Conservation (phyloP, 139 green algal genomes). For the Desmodesmus armatus region DNA sequence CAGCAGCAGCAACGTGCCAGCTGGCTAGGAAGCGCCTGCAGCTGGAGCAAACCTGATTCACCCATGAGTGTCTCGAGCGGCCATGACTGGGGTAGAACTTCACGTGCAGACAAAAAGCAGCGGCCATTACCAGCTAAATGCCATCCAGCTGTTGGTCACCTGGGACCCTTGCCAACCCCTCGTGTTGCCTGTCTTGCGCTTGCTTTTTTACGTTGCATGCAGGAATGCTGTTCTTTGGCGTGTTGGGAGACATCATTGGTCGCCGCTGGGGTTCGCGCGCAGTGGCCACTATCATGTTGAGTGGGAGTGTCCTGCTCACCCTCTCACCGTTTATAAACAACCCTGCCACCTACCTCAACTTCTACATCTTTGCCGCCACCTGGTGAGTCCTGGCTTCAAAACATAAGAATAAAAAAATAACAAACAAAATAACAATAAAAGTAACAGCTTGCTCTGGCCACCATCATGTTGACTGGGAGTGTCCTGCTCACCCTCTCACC, state of each 20-base stretch:
- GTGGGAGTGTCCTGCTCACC: slow-evolving; percentile 71
- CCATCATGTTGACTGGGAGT: slow-evolving; percentile 75
- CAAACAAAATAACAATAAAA: too few species aligned
- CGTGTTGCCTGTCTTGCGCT: too few species aligned
- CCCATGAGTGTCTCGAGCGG: too few species aligned
- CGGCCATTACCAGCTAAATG: too few species aligned
- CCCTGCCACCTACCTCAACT: slow-evolving; percentile 53
- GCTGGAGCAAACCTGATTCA: not conserved
- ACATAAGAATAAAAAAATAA: too few species aligned
- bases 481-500: slow-evolving; percentile 70
- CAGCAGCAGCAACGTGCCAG: too few species aligned
- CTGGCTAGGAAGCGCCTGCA: too few species aligned
- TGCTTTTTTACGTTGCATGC: too few species aligned
- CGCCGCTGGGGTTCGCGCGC: slow-evolving; percentile 74
- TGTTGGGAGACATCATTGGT: slow-evolving; percentile 69
- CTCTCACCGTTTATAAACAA: slow-evolving; percentile 48
- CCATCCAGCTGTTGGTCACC: too few species aligned
- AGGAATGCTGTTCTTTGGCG: slow-evolving; percentile 62
- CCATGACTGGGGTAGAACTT: too few species aligned
- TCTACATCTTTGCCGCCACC: slow-evolving; percentile 65
- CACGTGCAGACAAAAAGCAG: too few species aligned
- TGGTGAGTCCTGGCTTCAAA: slow-evolving; percentile 44
- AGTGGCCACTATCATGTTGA: slow-evolving; percentile 74
- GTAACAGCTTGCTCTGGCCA: slow-evolving; percentile 45
- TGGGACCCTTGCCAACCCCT: too few species aligned